Conservation (phyloP, 805 yeast species). For the Candida nonsorbophila region DNA sequence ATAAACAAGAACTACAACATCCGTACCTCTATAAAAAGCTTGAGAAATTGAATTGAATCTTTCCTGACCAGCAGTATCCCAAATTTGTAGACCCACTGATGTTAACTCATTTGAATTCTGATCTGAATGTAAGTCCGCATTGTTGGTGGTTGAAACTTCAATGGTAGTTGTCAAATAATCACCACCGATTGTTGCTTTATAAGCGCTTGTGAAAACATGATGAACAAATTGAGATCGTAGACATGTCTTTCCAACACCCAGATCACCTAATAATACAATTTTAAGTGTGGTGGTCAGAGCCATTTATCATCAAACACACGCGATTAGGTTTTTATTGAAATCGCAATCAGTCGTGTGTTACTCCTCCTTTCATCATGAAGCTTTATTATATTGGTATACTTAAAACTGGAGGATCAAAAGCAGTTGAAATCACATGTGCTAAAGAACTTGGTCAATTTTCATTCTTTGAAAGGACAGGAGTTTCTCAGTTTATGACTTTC, state of each 20-base stretch:
- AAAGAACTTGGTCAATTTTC: constrained; percentile 82
- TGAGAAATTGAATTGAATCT: constrained; percentile 44
- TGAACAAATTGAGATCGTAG: constrained; percentile 51
- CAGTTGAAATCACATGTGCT: constrained; percentile 73
- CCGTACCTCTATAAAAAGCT: constrained; percentile 57
- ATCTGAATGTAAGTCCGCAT: background rate
- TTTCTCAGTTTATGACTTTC: constrained; percentile 91
- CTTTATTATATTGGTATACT: constrained; percentile 85
- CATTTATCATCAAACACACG: background rate
- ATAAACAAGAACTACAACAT: constrained; percentile 48
- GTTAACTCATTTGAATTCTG: background rate
- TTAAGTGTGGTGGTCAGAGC: constrained; percentile 24
- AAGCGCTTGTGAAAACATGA: constrained; percentile 49
- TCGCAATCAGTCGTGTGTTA: background rate
- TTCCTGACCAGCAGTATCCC: constrained; percentile 48
- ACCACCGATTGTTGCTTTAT: constrained; percentile 56
- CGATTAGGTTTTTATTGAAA: background rate
- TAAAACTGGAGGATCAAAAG: constrained; percentile 52
- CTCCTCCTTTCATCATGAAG: constrained; percentile 52
- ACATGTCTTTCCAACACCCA: constrained; percentile 58
- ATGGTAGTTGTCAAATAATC: constrained; percentile 47
- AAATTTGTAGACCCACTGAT: constrained; percentile 47
- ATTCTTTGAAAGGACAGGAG: constrained; percentile 78
- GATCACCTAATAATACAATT: constrained; percentile 54
- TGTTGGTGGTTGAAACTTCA: constrained; percentile 4